Evolutionary conservation across 2,329 filamentous ascomycete genomes (phyloP), one percentile per base, ranked within the genome.

Genomic region (Xylariomycetidae sp.): DNA sequence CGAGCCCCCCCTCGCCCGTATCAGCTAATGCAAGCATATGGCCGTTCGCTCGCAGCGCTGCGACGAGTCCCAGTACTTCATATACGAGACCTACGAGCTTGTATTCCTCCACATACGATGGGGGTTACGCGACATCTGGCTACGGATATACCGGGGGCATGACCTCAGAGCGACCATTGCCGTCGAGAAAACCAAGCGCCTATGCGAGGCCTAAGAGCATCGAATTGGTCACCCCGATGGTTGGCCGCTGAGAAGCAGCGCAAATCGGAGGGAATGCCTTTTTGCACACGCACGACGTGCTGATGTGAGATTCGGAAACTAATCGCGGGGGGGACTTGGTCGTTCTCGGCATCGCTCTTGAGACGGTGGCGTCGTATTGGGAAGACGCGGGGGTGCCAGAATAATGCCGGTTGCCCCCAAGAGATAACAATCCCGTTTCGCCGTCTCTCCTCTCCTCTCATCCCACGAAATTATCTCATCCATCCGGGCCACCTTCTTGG

Each of bases 161-260:
- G 17, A 44, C 45, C 25, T 40, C 49, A 46, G 74, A 79, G 41
- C 64, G 76, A 7, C 77, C 77, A 6, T 58, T 80, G 16, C 77
- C 77, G 11, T 66, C 67, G 8, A 67, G 77, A 30, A 66, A 69
- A 31, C 72, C 75, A 4, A 63, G 68, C 23, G 61, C 64, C 25
- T 76, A 76, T 56, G 66, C 72, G 44, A 65, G 77, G 29, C 74
- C 75, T 20, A 77, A 72, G 58, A 80, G 75, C 59, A 77, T 80
- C 47, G 76, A 81, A 58, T 64, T 81, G 15, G 74, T 81, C 27
- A 79, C 76, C 31, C 77, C 77, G 20, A 69, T 77, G 57, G 53
- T 74, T 45, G 64, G 70, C 33, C 66, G 70, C 46, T 77, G 43
- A 51, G 34, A 34, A n/a, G n/a, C n/a, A n/a, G n/a, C n/a, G n/a